Base-by-base conservation (phyloP, 495 filamentous ascomycete genomes). In the Neurospora pannonica region DNA sequence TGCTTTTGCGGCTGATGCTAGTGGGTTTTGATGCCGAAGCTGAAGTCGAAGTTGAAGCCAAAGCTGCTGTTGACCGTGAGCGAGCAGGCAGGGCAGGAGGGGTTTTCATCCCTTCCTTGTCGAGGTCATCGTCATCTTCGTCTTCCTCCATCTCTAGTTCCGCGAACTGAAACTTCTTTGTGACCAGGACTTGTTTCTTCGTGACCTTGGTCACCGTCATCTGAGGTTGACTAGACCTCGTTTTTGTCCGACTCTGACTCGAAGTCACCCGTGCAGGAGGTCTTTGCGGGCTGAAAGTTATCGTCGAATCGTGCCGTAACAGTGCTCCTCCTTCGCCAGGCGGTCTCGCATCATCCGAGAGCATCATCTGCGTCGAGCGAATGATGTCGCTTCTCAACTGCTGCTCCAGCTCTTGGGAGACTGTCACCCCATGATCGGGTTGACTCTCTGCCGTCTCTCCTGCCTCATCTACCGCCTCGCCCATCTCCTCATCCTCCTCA, bases 351-450 rank as follows among this genome's bases (percentile, higher is more conserved):
- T 71, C 37, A 13, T 71, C 38, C 19, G 48, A 60, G 24, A 60
- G 48, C 13, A 40, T 21, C 71, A 77, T 42, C 54, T 85, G 85
- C 19, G 86, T 85, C 54, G 81, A 85, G 71, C 84, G 82, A 36
- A 80, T 75, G 10, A 83, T 83, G 11, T 85, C 85, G 72, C 81
- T 84, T 39, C 81, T 78, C 31, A 88, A 75, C 73, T 88, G 87
- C 39, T 81, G 82, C 21, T 80, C 81, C 11, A 86, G 76, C 71
- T 88, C 84, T 74, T 88, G 84, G 2, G 85, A 87, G 21, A 82
- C 77, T 0, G 81, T 83, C 28, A 75, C 70, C 6, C 73, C 74
- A 31, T 70, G 62, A 4, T 60, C 54, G n/a, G 46, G 38, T 24
- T 28, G 42, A 28, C 71, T 74, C 37, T 40, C 40, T 8, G 60